Evolutionary conservation across 169 alveolate species (phyloP), one percentile per base, ranked within the genome.

Genomic region (Theileria parva): DNA sequence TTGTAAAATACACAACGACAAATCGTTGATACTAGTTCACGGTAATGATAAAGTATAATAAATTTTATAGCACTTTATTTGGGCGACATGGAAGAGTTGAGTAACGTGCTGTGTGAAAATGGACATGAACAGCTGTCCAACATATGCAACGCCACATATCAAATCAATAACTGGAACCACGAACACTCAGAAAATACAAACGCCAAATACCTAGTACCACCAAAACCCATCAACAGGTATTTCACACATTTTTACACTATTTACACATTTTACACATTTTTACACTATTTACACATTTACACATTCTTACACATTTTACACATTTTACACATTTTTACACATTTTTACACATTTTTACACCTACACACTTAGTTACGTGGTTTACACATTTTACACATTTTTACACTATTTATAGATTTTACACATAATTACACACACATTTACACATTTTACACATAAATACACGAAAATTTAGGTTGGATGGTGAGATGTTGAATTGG

Each of bases 1-100:
- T 0, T 86, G 88, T 53, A 77, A 90, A 34, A 79, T 90, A 55
- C 85, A 91, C 32, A 86, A 87, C 1, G 88, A 90, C 25, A 8
- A 79, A 5, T 77, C 92, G 2, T 77, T 76, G 37, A 48, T 74
- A 72, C 71, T 81, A 25, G 65, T 53, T 19, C 90, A 81, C 7
- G 77, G 83, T 68, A 48, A 8, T 66, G 9, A 57, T 57, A 57
- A 57, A 25, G 4, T 60, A 8, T 0, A 6, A 34, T 11, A 60
- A 44, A 28, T 11, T 0, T 6, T 15, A 13, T 51, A 39, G 67
- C 75, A 77, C 73, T 79, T 0, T 77, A 80, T 28, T 34, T 79
- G 60, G 87, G 87, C 25, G 88, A 83, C 72, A 79, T 80, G 87
- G 76, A 55, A 13, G 86, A 79, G 51, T 67, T 80, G 27, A 64